Evolutionary conservation across 2,329 filamentous ascomycete genomes (phyloP), one percentile per base, ranked within the genome.

Genomic region (Fusarium aywerte): DNA sequence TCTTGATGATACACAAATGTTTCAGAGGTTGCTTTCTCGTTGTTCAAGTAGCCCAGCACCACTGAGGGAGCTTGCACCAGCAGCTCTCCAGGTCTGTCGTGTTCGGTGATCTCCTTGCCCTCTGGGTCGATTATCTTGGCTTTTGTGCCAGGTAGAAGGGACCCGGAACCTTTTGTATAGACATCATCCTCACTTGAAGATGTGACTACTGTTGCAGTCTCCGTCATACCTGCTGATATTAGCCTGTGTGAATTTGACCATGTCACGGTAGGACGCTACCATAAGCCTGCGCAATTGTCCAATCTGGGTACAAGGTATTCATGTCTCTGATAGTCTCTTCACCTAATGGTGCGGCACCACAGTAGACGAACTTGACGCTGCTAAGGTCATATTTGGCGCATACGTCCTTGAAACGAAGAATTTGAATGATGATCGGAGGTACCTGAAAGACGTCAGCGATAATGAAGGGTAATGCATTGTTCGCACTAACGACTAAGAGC

Each of bases 1-100:
- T 93, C 89, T 3, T 89, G 81, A 48, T 89, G 82, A 61, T 79
- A 80, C 0, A 89, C 73, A 73, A 93, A 97, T 0, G 93, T 96
- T 74, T 96, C 92, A 45, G 85, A 83, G 8, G 89, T 96, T 5
- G 94, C 93, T 71, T 91, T 90, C 38, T 92, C 88, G 73, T 97
- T 97, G 78, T 96, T 90, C 49, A 97, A 79, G 71, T 97, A 97
- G 1, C 94, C 94, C 1, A 97, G 78, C 0, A 91, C 89, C 4
- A 96, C 87, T 1, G 90, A 89, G 0, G 93, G 93, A 0, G 87
- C 88, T 75, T 92, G 91, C n/a, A 97, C 85, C 15, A 92, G 83
- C 3, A 97, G 84, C 77, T 97, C 94, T 29, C 94, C 94, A 0
- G 90, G 91, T 44, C 88, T 86, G 60, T 95, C 80, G 67, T 91